Evolutionary conservation across 148 eudicot genomes (phyloP), one percentile per base, ranked within the genome.

Genomic region (Spergularia bocconei): DNA sequence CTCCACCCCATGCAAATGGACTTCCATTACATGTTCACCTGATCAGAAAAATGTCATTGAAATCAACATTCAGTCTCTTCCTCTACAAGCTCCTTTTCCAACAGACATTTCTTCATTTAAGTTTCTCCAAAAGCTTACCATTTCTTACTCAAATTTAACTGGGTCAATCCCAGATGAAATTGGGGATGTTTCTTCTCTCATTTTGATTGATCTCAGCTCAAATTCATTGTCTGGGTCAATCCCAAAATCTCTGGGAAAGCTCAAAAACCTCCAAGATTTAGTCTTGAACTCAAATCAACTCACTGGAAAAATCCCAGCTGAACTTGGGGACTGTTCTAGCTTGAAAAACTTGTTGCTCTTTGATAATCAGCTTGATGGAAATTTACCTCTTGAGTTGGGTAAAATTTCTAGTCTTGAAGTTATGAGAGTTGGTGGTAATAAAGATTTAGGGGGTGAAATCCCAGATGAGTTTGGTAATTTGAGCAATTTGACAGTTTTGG

Each of bases 231-330:
- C 81, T 33, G 88, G 92, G 59, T 66, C 78, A 17, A 80, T 89
- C 74, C 92, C 92, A 5, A 20, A 63, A 38, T 56, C 86, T 25
- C 47, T 89, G 56, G 79, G 85, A 5, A 84, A 82, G 21, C 92
- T 89, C 23, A 19, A 70, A 50, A 78, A 50, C 11, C 88, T 89
- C 1, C 75, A 87, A 60, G 83, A 85, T 39, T 84, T 89, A 71
- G 48, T 79, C 25, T 71, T 89, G 70, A 85, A 85, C 81, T 85
- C 92, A 15, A 89, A 89, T 65, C 86, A 82, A n/a, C 78, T 89
- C 54, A 82, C 87, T 16, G 90, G 92, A 11, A 61, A 59, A 39
- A 85, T 85, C 77, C 92, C 90, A 67, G 15, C 23, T 57, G 82
- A 85, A 73, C 7, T 88, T 17, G 70, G 85, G 68, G 72, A 59